Percentiles rank a stretch among this genome's conserved stretches.
Conservation (phyloP, 208 protist genomes). For the Trichomonas vaginalis region DNA sequence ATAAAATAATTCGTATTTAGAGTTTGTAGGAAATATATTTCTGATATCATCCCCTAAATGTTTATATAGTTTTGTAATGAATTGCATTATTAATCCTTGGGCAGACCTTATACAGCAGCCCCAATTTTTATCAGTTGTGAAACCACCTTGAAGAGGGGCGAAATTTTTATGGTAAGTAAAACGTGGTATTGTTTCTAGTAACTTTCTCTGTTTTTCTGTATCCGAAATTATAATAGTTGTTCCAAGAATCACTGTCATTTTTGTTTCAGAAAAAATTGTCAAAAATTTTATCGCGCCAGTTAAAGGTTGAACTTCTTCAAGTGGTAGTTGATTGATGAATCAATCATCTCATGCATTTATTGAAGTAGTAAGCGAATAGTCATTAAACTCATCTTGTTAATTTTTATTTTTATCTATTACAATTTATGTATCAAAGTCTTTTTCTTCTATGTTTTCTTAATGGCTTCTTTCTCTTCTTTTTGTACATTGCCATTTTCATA, state of each 20-base stretch:
- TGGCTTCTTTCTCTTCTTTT: constrained; percentile 18
- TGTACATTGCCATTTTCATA: not conserved
- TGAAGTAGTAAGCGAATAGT: no score
- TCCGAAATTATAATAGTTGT: not conserved
- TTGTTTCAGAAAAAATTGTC: no score
- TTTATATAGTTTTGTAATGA: not conserved
- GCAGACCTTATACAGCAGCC: not conserved
- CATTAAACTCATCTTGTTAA: no score
- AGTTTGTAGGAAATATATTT: not conserved
- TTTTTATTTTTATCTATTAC: no score
- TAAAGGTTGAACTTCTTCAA: no score
- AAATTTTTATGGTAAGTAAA: not conserved
- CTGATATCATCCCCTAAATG: not conserved
- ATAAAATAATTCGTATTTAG: not conserved
- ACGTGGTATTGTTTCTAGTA: not conserved
- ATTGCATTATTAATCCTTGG: not conserved
- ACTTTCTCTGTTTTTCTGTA: not conserved
- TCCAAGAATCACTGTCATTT: not conserved
- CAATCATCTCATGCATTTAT: no score
- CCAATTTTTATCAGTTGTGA: not conserved
- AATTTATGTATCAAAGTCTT: not conserved
- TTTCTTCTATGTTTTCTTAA: not conserved
- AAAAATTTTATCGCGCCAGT: no score
- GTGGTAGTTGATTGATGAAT: no score
- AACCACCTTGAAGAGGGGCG: not conserved